Evolutionary conservation across 2,329 filamentous ascomycete species (phyloP), one percentile per base, ranked within the genome.

Genomic region (Aureobasidium sp.): DNA sequence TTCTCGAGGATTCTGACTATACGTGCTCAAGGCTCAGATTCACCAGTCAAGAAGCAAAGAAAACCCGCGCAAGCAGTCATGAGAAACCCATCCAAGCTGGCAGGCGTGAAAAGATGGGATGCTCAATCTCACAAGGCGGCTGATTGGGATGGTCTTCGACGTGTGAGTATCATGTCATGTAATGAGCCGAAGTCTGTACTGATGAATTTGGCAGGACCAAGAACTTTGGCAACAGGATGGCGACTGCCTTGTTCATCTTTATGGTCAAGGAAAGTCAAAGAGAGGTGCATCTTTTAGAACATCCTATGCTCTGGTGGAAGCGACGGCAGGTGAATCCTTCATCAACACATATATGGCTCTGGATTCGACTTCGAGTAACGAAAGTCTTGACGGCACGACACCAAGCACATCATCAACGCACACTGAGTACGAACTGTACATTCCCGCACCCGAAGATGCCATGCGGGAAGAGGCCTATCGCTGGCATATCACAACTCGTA

Each of bases 211-310:
- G 29, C 63, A 91, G 88, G 89, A 92, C 67, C 78, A 82, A 2
- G 88, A 91, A 66, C 77, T 93, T 2, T 92, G 86, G 86, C 79
- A 81, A 64, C 77, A 80, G 12, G 75, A 85, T 65, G 88, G 86
- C 15, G 84, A 91, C 69, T 91, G 88, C 68, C 78, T 85, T 17
- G 80, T 92, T 1, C 81, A 91, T 72, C 77, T 92, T 0, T 86
- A 89, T 68, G 82, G 76, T n/a, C 79, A 80, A 65, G 86, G 86
- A 42, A 82, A 84, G 61, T 89, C 87, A 3, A 80, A 79, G 62
- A 78, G 84, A 67, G 86, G 86, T 0, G 85, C 89, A 1, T 84
- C 88, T 1, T 88, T 92, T 70, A 84, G 80, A 64, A 73, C 92
- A 1, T 83, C 85, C 0, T 82, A 87, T 55, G 76, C 78, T 5